Base-by-base conservation (phyloP, 805 yeast genomes). In the Isabelozyma heimii region DNA sequence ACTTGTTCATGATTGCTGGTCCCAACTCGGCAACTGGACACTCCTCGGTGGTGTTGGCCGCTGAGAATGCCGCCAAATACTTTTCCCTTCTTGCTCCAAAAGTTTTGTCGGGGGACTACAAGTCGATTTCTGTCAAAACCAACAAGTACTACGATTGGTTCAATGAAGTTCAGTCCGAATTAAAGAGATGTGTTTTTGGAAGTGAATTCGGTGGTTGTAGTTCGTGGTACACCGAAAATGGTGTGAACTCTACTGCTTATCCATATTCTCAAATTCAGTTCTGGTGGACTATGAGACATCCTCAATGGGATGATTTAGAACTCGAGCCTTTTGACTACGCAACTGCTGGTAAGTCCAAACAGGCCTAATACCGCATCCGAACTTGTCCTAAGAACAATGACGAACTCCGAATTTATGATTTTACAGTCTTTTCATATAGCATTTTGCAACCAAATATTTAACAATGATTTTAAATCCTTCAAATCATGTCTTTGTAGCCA, bases 11-110 rank as follows among this genome's bases (percentile, higher is more conserved):
- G 14, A 56, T 72, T 48, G 72, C 62, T 1, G 77, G 77, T 7
- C 76, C 77, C 30, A 72, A 72, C 49, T 61, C 73, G 1, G 73
- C 73, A 40, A 69, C 76, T 13, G 77, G 77, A 10, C 76, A 72
- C 49, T 63, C 73, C 0, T 71, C 76, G 4, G 76, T 70, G 45
- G 70, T 72, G 5, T 53, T 65, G 48, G 72, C 74, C 13, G 62
- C 67, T 49, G 76, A 72, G 53, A 70, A 68, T 52, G 65, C 62
- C 4, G 56, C 65, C 43, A 50, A 52, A 4, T 67, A 58, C 43
- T 57, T 62, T 40, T 44, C 48, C 4, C 57, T 57, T 27, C 58
- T 69, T 15, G 58, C 67, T 2, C 47, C 52, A 15, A 61, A 62
- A 30, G 54, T 72, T 14, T 46, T 72, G 26, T 44, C 58, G 16